Percentiles rank a stretch among this genome's conserved stretches.
These are phyloP conservation scores for Monoraphidium neglectum DNA, from an alignment of 139 green algal species.

Conservation along the genomic window DNA sequence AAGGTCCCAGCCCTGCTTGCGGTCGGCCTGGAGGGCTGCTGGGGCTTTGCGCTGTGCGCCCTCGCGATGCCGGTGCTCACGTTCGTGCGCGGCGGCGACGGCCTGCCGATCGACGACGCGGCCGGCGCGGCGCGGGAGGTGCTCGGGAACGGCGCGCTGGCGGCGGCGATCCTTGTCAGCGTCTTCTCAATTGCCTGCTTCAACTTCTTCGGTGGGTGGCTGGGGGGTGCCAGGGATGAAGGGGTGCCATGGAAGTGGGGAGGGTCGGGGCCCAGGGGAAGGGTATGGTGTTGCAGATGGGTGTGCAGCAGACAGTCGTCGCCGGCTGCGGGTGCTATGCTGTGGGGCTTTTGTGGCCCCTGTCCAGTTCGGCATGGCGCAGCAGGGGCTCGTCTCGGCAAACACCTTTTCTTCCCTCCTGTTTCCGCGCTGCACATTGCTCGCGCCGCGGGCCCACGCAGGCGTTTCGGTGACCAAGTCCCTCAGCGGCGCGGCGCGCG, in stretches of 20 bases:
- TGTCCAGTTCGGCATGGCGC: not conserved
- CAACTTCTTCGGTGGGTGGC: conserved; percentile 81
- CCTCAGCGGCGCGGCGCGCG: conserved; percentile 70
- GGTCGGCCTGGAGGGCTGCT: conserved; percentile 79
- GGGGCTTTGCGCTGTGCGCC: conserved; percentile 67
- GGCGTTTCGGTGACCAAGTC: conserved; percentile 55
- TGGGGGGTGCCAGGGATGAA: no score
- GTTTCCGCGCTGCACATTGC: no score
- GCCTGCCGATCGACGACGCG: conserved; percentile 63
- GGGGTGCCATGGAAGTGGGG: no score
- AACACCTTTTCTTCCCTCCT: not conserved
- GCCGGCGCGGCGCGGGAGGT: conserved; percentile 28
- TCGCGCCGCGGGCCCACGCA: not conserved
- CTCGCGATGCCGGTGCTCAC: conserved; percentile 65
- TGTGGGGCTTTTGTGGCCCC: no score
- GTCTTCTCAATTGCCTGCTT: conserved; percentile 79
- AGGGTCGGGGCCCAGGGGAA: no score
- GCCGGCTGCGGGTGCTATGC: no score
- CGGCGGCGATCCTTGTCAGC: conserved; percentile 20
- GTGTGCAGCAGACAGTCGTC: no score
- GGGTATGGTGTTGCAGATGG: no score
- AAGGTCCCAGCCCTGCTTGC: conserved; percentile 71
- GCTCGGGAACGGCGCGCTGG: conserved; percentile 12
- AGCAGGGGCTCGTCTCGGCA: not conserved
- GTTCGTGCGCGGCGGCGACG: conserved; percentile 44